Base-by-base conservation (phyloP, 176 grass and related monocot species). In the Carex littledalei region DNA sequence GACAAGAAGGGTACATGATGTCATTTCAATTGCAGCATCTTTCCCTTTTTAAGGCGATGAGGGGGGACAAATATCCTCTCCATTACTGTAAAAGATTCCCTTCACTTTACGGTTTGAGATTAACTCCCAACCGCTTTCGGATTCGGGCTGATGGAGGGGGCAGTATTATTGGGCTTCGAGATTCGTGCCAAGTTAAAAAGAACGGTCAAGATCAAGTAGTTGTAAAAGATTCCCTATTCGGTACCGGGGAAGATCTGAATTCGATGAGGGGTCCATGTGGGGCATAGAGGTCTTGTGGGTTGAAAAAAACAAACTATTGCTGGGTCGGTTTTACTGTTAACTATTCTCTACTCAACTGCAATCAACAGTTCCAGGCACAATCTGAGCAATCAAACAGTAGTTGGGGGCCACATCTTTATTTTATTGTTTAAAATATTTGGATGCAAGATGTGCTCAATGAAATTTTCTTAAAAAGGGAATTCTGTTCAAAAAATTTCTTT, bases 401-500 rank as follows among this genome's bases (percentile, higher is more conserved):
- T 34, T 67, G 10, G 24, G 64, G 35, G 67, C 67, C 35, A 43
- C 3, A 45, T 41, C n/a, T 43, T 45, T 7, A 43, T 43, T 71
- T 43, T 71, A 34, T n/a, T 71, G 17, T 71, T 69, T 67, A 20
- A 43, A 43, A 71, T 71, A 8, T n/a, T 70, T 71, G 35, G 35
- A n/a, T 20, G 68, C 15, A 67, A 67, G 17, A 13, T 4, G 15
- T 20, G 17, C 37, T 72, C 15, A 3, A 45, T 72, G 68, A 45
- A 72, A n/a, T 63, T 71, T 3, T 8, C 68, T 45, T 10, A 72
- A 43, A 71, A 69, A 22, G 60, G 20, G 20, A 8, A 55, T 69
- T 85, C 80, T 34, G 61, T 79, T 79, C 41, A 63, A 83, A 21
- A n/a, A 86, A 75, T 65, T 50, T 65, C 20, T 24, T 58, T 85